These are phyloP conservation scores for Nidularia pulvinata DNA, from an alignment of 768 basidiomycete species.

Conservation along the genomic window DNA sequence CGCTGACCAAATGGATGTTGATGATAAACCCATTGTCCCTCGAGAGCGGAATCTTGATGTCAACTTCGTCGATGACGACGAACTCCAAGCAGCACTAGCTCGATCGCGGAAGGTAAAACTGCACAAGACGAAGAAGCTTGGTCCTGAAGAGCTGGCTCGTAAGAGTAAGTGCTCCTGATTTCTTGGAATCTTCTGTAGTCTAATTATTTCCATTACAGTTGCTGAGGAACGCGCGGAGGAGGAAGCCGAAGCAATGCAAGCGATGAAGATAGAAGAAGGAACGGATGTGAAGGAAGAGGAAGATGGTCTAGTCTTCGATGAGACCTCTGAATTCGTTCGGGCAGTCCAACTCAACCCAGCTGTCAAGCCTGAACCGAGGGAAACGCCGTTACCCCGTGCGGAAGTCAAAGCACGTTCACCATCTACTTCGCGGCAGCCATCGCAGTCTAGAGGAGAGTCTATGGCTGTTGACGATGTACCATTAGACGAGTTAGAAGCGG, in stretches of 20 bases:
- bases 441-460: slow-evolving; percentile 52
- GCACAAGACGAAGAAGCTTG: slow-evolving; percentile 71
- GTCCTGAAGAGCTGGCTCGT: slow-evolving; percentile 81
- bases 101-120: slow-evolving; percentile 83
- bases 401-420: slow-evolving; percentile 1
- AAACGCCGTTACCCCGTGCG: slow-evolving; percentile 14
- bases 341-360: slow-evolving; percentile 71
- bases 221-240: slow-evolving; percentile 59
- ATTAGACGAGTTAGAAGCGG: slow-evolving; percentile 79
- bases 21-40: slow-evolving; percentile 68
- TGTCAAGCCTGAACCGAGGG: slow-evolving; percentile 40
- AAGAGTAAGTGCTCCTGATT: slow-evolving; percentile 50
- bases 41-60: slow-evolving; percentile 73
- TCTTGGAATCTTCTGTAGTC: background rate
- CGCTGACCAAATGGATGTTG: slow-evolving; percentile 77
- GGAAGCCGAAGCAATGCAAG: slow-evolving; percentile 36
- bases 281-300: slow-evolving; percentile 33
- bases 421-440: slow-evolving; percentile 17
- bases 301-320: slow-evolving; percentile 84
- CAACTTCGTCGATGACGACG: slow-evolving; percentile 98
- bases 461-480: slow-evolving; percentile 61
- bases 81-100: slow-evolving; percentile 91
- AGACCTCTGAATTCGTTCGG: slow-evolving; percentile 96
- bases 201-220: slow-evolving; percentile 40
- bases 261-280: slow-evolving; percentile 43